Evolutionary conservation across 2,329 filamentous ascomycete genomes (phyloP), one percentile per base, ranked within the genome.

Genomic region (Pseudocercospora fuligena): DNA sequence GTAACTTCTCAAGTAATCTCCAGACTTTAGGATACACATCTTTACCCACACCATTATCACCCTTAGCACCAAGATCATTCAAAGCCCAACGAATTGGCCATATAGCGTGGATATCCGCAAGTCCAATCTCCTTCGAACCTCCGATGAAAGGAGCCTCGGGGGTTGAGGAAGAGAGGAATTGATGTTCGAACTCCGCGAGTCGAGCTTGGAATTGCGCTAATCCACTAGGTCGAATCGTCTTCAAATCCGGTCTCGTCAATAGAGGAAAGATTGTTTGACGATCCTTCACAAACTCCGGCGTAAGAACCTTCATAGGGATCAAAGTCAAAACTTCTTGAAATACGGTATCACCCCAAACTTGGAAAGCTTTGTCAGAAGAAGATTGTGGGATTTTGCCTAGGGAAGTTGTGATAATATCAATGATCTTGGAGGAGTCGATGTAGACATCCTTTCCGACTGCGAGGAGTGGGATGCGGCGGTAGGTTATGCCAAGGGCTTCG

Each of bases 381-480:
- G 64, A 9, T 69, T 72, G 7, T 59, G 46, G n/a, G 25, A 74
- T 31, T 21, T 70, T 67, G 29, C 69, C 65, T 4, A 65, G 64
- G 11, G 61, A 63, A 8, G 49, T 54, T 3, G 23, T 29, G 49
- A 54, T 54, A 5, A 67, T 61, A 29, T 73, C 67, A 59, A 74
- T 69, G 56, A 77, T 73, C 19, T 69, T 66, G 19, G 67, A 56
- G 46, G 68, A 70, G 67, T 77, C 75, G 59, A 63, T 67, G 69
- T 75, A 77, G 65, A 77, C 65, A 58, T 77, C 75, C 27, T 75
- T 74, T 46, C 75, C 75, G 14, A 77, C 66, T 11, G 75, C 69
- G 12, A 77, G 64, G 58, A 77, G 57, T 1, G 75, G 75, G 36
- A 77, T 76, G 57, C 75, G 72, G 23, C 75, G 73, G 66, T 76